Base-by-base conservation (phyloP, 2,329 filamentous ascomycete species). In the Cladophialophora immunda region DNA sequence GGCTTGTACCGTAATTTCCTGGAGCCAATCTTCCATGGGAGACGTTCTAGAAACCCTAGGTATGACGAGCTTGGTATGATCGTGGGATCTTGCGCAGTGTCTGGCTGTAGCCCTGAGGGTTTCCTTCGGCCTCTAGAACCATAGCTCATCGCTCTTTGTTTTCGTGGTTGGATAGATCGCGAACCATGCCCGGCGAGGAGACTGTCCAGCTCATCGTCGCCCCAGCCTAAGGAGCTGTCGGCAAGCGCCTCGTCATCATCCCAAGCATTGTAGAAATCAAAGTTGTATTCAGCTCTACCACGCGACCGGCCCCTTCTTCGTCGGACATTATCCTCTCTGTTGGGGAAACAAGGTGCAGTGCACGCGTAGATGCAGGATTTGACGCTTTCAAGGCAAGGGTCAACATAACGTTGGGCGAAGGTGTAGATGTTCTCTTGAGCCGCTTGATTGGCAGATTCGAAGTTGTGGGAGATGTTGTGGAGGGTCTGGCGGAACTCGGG, bases 211-310 rank as follows among this genome's bases (percentile, higher is more conserved):
- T 97, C 93, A 74, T 96, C 93, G 72, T 86, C 89, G 45, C 90
- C 89, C 92, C 93, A 97, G 54, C 88, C 90, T 60, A 89, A 86
- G 45, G 88, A 85, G 36, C 82, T 83, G 58, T 86, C 85, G 32
- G 72, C 69, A 4, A 69, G 65, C 47, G 68, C 74, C 64, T 88
- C 86, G 62, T 88, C 85, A 54, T 86, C 84, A 68, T 97, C 93
- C 94, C 94, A 98, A 79, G 97, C 94, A 79, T 97, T 94, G 81
- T 98, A 98, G 78, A 98, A 98, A 78, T 97, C 94, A 77, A 98
- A 98, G 75, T 88, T 94, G 74, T 91, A 87, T 79, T 97, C 94
- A 30, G 93, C 91, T 59, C 88, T 80, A 2, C 87, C 88, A 68
- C 82, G 77, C 64, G 81, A 79, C 25, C 84, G 80, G 38, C 90